A percentile compares a stretch with the other conserved stretches of the same genome.
Conservation (phyloP, 176 grass and related monocot species). For the Lolium multiflorum region DNA sequence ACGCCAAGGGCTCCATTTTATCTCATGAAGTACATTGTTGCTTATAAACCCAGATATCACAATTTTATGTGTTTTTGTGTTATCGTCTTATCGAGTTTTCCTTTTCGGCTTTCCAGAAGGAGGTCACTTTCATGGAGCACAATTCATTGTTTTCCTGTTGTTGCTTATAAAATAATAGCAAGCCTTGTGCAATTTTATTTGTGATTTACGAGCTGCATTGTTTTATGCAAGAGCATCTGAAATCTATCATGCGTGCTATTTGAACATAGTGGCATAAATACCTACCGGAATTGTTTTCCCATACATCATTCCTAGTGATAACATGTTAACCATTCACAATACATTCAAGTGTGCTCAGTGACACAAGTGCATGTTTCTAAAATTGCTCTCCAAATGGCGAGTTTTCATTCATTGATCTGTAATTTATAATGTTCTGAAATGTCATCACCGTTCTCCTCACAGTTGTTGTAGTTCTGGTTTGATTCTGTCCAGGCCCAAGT, state of each 20-base stretch:
- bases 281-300: neutral
- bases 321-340: neutral
- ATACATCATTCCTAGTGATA: neutral
- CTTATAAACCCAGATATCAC: neutral
- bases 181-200: neutral
- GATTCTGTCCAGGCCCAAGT: too few species aligned
- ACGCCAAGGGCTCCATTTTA: neutral
- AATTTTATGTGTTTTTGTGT: constrained; percentile 5
- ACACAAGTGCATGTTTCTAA: neutral
- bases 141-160: neutral
- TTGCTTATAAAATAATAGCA: neutral
- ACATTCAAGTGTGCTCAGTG: neutral
- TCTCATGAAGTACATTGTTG: neutral
- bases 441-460: neutral
- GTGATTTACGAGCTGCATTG: neutral
- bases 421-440: constrained; percentile 3
- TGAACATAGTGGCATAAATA: neutral
- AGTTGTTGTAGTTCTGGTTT: neutral
- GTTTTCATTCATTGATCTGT: neutral
- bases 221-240: neutral
- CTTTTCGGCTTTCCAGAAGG: neutral
- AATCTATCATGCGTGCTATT: neutral
- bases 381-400: neutral
- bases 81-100: neutral
- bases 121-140: too few species aligned